Base-by-base conservation (phyloP, 108 stramenopile species). In the Chaetoceros muelleri region DNA sequence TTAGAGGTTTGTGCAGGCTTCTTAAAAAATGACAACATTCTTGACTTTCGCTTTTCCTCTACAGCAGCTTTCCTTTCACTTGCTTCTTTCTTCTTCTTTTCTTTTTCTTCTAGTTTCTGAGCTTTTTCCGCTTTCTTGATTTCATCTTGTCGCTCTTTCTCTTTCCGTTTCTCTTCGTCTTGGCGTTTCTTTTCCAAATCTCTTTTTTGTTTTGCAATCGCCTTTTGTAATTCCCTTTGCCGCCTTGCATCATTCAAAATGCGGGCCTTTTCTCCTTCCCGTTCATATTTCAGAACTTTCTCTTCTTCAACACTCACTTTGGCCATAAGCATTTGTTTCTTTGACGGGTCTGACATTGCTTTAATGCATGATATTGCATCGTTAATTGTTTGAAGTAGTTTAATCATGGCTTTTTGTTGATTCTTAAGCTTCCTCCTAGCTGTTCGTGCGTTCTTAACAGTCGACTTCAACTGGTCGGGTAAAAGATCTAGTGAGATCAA, bases 271-370 rank as follows among this genome's bases (percentile, higher is more conserved):
- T 85, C 87, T 53, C 80, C 82, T 48, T 85, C 84, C 1, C 87
- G 79, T 57, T 83, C 84, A 49, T 69, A 85, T 45, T 85, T 85
- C 22, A 85, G 69, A 1, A 89, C 83, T 47, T 85, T 85, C 31
- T 89, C 81, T 64, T 89, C 87, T 65, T 70, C 75, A 27, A 64
- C 71, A 25, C 75, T 81, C 23, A 89, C 74, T 45, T 73, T 74
- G 47, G 73, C 79, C 27, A 72, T 46, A 13, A 56, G 21, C 8
- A 29, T 57, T 52, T 72, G 62, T 52, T 25, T 21, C 30, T 72
- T 48, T 22, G 20, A 53, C 25, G 17, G 64, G 46, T 52, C 22
- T n/a, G 59, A 51, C 27, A 31, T 52, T 24, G 50, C 34, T 53
- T 64, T 28, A 30, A 74, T 53, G 49, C 52, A 62, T 3, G 46